Conservation (phyloP, 2,329 filamentous ascomycete genomes). For the Apiospora malaysiana region DNA sequence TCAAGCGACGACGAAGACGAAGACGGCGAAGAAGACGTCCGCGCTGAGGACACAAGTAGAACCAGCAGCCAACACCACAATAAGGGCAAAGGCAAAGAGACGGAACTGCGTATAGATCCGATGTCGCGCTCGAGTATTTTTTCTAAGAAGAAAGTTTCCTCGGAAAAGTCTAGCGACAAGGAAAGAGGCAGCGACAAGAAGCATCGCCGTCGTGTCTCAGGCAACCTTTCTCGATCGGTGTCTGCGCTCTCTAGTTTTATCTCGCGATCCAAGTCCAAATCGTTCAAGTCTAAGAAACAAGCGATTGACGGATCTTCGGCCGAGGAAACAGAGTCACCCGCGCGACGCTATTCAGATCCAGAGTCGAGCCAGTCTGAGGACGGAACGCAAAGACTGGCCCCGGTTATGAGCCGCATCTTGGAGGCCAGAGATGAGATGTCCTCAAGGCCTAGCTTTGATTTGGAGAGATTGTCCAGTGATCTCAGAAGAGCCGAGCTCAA, state of each 20-base stretch:
- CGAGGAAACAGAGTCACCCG: conserved; percentile 25
- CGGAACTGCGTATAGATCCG: conserved; percentile 25
- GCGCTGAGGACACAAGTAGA: conserved; percentile 26
- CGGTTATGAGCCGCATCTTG: conserved; percentile 79
- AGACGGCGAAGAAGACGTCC: conserved; percentile 33
- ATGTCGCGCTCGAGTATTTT: conserved; percentile 35
- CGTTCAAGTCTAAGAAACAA: conserved; percentile 47
- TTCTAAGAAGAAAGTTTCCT: conserved; percentile 34
- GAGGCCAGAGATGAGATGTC: conserved; percentile 72
- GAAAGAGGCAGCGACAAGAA: conserved; percentile 37
- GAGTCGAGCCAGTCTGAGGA: not conserved
- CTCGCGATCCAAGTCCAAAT: conserved; percentile 47
- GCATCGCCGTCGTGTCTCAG: conserved; percentile 67
- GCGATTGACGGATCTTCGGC: conserved; percentile 42
- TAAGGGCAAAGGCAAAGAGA: conserved; percentile 36
- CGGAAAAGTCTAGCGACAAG: conserved; percentile 37
- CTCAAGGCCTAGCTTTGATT: conserved; percentile 62
- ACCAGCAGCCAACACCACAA: conserved; percentile 12
- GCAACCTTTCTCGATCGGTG: conserved; percentile 70
- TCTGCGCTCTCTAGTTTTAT: conserved; percentile 60
- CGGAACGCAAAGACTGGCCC: conserved; percentile 56
- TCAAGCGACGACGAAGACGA: conserved; percentile 75
- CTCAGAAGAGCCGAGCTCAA: conserved; percentile 39
- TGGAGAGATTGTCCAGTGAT: conserved; percentile 53
- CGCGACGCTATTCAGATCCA: conserved; percentile 16